Base-by-base conservation (phyloP, 768 basidiomycete species). In the Lactifluus pinguis region DNA sequence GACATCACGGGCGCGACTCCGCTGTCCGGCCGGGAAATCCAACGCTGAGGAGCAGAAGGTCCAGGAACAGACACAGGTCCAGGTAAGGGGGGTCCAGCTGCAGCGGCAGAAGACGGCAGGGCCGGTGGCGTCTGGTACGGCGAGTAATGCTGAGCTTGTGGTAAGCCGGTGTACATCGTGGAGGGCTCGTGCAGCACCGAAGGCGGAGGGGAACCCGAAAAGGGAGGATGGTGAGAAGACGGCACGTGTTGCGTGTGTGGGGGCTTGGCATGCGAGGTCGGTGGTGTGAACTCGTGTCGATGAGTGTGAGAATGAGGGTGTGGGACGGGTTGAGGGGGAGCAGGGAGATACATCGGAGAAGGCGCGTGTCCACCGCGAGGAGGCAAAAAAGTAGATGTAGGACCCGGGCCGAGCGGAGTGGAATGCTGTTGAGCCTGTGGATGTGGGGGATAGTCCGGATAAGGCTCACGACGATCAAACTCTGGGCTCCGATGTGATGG, bases 1-100 rank as follows among this genome's bases (percentile, higher is more conserved):
- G 68, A 68, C 73, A 73, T 73, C 48, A 69, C 70, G n/a, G 72
- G 72, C 11, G 71, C 68, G 34, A 49, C 50, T 8, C 30, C 39
- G 30, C 30, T n/a, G 15, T 59, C 63, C 39, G 49, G 51, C 48
- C 60, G 60, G 8, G 60, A 13, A 11, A 32, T 50, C 58, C 65
- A 65, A 55, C 66, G 66, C 38, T 60, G 55, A 51, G 66, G 45
- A 38, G 61, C 39, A 45, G 68, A 36, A 44, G 65, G 53, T 17
- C 47, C 53, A 21, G 48, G 25, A 59, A 48, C 62, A 19, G 62
- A 61, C 36, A 41, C 51, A 14, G 59, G 50, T 39, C 64, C 25
- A 25, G 50, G 60, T 17, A 54, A 15, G 14, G 60, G 55, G 41
- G 68, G 51, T 19, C 39, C 56, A 39, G 66, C 41, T 11, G 68